A percentile compares a stretch with the other conserved stretches of the same genome.
Conservation (phyloP, 352 stramenopile genomes). For the Globisporangium apiculatum region DNA sequence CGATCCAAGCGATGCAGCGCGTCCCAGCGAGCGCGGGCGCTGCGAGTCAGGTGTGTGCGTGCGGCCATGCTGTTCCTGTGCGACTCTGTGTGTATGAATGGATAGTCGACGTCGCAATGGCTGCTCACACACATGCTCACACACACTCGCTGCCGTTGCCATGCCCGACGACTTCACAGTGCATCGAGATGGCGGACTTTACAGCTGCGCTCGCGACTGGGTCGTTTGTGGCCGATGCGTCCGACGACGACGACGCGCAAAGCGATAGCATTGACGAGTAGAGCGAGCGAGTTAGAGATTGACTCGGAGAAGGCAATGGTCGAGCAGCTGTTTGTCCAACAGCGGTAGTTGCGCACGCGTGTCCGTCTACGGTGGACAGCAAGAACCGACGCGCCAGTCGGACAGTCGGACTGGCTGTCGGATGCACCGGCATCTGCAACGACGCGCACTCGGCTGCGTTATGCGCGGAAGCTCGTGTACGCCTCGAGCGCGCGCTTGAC, state of each 20-base stretch:
- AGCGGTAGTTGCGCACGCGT: too few species aligned
- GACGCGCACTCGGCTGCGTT: constrained; percentile 1
- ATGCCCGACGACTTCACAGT: constrained; percentile 6
- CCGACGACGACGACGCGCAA: constrained; percentile 1
- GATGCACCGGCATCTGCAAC: constrained; percentile 5
- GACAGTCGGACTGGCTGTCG: not conserved
- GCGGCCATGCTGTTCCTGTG: too few species aligned
- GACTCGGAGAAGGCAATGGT: not conserved
- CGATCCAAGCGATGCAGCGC: constrained; percentile 70
- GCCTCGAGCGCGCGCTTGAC: constrained; percentile 43
- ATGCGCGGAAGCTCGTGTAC: constrained; percentile 38
- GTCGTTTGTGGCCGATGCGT: constrained; percentile 33
- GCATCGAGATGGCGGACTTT: constrained; percentile 43
- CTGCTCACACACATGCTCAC: not conserved
- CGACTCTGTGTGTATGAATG: too few species aligned
- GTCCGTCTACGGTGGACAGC: too few species aligned
- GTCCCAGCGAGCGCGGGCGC: constrained; percentile 13
- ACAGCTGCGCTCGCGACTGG: constrained; percentile 24
- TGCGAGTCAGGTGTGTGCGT: constrained; percentile 19
- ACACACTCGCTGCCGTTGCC: not conserved
- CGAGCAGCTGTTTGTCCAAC: too few species aligned
- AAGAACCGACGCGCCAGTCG: not conserved
- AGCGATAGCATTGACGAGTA: constrained; percentile 4
- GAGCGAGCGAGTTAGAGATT: not conserved
- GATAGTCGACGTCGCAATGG: not conserved